phyloP scores from a whole-genome alignment of 2,329 filamentous ascomycete genomes.

The Cercospora sp. region DNA sequence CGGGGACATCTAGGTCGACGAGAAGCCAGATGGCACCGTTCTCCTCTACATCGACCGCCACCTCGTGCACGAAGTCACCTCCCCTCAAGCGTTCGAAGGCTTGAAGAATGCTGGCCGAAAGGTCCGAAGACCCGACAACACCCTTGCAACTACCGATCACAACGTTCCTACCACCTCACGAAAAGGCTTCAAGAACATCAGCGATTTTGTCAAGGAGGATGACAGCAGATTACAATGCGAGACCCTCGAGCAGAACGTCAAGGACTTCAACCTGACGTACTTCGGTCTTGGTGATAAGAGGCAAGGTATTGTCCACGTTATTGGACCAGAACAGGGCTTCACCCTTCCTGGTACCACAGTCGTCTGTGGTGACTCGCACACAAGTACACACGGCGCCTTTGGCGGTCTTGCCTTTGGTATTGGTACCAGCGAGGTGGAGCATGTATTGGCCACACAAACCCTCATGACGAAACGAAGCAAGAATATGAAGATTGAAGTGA shows the following conservation, averaged over 20 bases:
- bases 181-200: conserved; percentile 91
- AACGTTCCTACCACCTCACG: conserved; percentile 91
- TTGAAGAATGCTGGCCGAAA: conserved; percentile 83
- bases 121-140: conserved; percentile 94
- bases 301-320: conserved; percentile 97
- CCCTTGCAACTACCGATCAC: conserved; percentile 93
- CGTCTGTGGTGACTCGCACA: conserved; percentile 97
- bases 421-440: conserved; percentile 96
- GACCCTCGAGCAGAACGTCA: conserved; percentile 95
- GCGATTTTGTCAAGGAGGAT: conserved; percentile 89
- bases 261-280: conserved; percentile 93
- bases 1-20: conserved; percentile 59
- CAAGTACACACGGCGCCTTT: conserved; percentile 95
- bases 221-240: conserved; percentile 92
- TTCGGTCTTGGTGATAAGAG: conserved; percentile 95
- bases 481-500: conserved; percentile 97
- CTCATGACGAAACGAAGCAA: conserved; percentile 93
- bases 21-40: conserved; percentile 90
- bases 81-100: conserved; percentile 97
- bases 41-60: conserved; percentile 95
- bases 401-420: conserved; percentile 94
- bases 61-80: conserved; percentile 97
- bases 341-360: conserved; percentile 95
- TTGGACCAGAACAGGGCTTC: conserved; percentile 97
- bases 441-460: conserved; percentile 94